These are phyloP conservation scores for Omphalotus olearius DNA, from an alignment of 1,284 basidiomycete genomes.

Conservation along the genomic window DNA sequence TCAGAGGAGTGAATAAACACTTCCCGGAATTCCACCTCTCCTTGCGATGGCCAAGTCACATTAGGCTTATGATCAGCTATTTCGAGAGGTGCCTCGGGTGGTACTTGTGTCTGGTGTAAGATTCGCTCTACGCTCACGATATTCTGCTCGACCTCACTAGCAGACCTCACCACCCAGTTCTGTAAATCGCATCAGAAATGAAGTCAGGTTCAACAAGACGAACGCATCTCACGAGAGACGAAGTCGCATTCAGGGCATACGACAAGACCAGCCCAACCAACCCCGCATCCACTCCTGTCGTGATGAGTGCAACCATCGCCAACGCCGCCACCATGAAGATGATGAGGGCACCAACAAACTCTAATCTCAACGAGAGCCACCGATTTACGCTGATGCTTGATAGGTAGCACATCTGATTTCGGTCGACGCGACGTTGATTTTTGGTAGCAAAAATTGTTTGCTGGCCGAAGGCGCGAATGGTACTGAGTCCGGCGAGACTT, in stretches of 20 bases:
- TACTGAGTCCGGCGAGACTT: conserved; percentile 78
- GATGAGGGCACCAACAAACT: conserved; percentile 80
- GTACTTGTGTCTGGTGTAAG: conserved; percentile 71
- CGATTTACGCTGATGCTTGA: conserved; percentile 73
- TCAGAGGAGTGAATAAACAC: conserved; percentile 16
- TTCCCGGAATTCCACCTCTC: conserved; percentile 74
- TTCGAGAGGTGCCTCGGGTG: conserved; percentile 74
- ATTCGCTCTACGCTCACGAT: conserved; percentile 87
- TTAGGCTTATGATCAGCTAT: conserved; percentile 61
- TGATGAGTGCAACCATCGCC: conserved; percentile 68
- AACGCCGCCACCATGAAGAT: conserved; percentile 74
- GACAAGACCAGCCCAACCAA: conserved; percentile 89
- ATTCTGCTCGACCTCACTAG: conserved; percentile 92
- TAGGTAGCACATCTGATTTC: conserved; percentile 81
- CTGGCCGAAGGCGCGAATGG: conserved; percentile 82
- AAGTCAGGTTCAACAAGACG: not conserved
- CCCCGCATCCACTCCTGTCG: conserved; percentile 80
- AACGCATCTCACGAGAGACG: conserved; percentile 50
- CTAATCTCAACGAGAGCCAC: conserved; percentile 78
- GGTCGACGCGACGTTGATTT: conserved; percentile 78
- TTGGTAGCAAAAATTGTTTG: conserved; percentile 70
- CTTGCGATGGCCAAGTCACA: conserved; percentile 71
- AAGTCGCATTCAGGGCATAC: conserved; percentile 81
- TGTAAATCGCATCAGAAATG: conserved; percentile 21
- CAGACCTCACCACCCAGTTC: conserved; percentile 90